Evolutionary conservation across 768 basidiomycete species (phyloP).

Genomic region (Trametes cinnabarina): DNA sequence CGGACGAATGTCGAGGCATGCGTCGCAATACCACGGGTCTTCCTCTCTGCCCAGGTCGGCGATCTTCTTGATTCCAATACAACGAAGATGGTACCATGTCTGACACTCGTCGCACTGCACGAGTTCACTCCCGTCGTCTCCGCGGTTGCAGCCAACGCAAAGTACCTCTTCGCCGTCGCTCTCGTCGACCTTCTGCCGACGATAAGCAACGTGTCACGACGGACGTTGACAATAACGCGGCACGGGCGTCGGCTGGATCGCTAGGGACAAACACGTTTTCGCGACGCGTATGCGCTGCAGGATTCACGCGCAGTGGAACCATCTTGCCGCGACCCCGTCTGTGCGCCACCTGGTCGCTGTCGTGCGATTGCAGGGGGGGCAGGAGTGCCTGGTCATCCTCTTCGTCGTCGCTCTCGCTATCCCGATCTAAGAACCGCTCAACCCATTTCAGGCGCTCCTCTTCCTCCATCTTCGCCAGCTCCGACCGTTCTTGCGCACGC

Average conservation of each 20-base stretch:
- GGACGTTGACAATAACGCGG: constrained; percentile 71
- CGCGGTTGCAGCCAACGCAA: constrained; percentile 61
- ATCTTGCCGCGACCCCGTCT: constrained; percentile 57
- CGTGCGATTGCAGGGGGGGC: constrained; percentile 30
- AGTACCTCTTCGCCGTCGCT: constrained; percentile 46
- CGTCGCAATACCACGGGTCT: constrained; percentile 75
- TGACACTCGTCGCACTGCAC: constrained; percentile 82
- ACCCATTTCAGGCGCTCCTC: constrained; percentile 64
- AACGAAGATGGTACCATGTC: constrained; percentile 80
- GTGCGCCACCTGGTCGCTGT: constrained; percentile 28
- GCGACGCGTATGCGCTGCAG: constrained; percentile 23
- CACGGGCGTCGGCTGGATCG: constrained; percentile 76
- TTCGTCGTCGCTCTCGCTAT: constrained; percentile 54
- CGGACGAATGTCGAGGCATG: constrained; percentile 48
- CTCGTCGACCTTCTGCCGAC: constrained; percentile 39
- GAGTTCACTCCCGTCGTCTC: constrained; percentile 68
- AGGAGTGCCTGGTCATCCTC: constrained; percentile 35
- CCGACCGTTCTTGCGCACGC: constrained; percentile 53
- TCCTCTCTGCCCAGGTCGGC: constrained; percentile 71
- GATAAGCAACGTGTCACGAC: constrained; percentile 57
- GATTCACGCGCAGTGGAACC: constrained; percentile 50
- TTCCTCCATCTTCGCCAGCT: constrained; percentile 51
- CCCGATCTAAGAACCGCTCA: constrained; percentile 69
- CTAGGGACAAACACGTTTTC: constrained; percentile 46
- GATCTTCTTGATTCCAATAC: constrained; percentile 67